Evolutionary conservation across 2,329 filamentous ascomycete genomes (phyloP), one percentile per base, ranked within the genome.

Genomic region (Nemania diffusa): DNA sequence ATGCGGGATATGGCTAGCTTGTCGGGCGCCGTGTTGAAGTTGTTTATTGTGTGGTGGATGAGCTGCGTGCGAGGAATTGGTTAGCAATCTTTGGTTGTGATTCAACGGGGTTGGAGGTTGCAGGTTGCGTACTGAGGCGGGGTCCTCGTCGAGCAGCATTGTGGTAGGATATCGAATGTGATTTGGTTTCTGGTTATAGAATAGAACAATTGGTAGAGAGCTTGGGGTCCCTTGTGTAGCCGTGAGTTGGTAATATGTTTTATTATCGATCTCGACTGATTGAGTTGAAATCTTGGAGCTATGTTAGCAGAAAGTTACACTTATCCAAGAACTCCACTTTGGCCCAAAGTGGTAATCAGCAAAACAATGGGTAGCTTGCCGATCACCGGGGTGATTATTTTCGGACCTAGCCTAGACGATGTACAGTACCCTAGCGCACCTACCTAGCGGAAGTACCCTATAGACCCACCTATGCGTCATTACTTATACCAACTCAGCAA

Each of bases 121-220:
- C 26, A 42, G 22, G 53, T 46, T 22, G 78, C 88, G 68, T 88
- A 97, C 93, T 51, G 90, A 91, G 51, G 92, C 92, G 72, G 94
- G 95, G 79, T 96, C 92, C 83, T 97, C 94, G 81, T 97, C 93
- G 82, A 98, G 92, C 79, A 97, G 87, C 92, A 98, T 97, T 71
- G 82, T 93, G 83, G 68, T 67, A 65, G 69, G 6, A 62, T 26
- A 17, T 61, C 42, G 7, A 24, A 56, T n/a, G 51, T 15, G 34
- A 58, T 51, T 44, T 37, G 9, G 20, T 50, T 15, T 11, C 46
- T 6, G n/a, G 7, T 22, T 27, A 51, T n/a, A n/a, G 24, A 24
- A 26, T 50, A 15, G 15, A 22, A n/a, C 4, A 15, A 13, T 22
- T 52, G 17, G 1, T 34, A 24, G 11, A 7, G n/a, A 7, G 15